Evolutionary conservation across 2,329 filamentous ascomycete species (phyloP), one percentile per base, ranked within the genome.

Genomic region (Diaporthe sp.): DNA sequence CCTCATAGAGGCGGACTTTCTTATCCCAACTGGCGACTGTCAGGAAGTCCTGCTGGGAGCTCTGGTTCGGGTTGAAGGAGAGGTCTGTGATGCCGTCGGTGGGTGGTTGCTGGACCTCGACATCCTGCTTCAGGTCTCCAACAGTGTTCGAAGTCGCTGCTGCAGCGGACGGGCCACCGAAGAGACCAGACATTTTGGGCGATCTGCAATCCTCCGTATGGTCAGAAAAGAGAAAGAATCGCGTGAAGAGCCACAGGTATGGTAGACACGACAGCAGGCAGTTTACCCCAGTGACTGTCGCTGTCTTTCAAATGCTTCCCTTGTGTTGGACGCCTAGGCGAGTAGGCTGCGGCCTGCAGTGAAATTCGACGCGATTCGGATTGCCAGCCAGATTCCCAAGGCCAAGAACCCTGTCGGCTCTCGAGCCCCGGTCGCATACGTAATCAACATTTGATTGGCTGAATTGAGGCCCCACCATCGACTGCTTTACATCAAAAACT

Each of bases 1-100:
- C 95, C 84, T 98, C 95, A 86, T 98, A 99, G 82, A 99, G 96
- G 81, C 96, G 93, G 77, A 98, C 95, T 83, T 98, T 97, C 87
- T 97, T 97, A 85, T 99, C 97, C 97, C 97, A 99, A 79, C 95
- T 98, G 63, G 95, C 88, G 47, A 98, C 94, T 32, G 96, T 95
- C 25, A 99, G 88, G 82, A 97, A 94, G 79, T 98, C 95, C 78
- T 83, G 83, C 86, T 89, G 70, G 88, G 88, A 80, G 83, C 82
- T 59, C 1, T 83, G 80, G 82, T 87, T 80, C 76, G 85, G 80
- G 80, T 88, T 80, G 86, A 98, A 99, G 65, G 91, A 87, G 75
- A 99, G 89, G 81, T 95, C 94, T 47, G 96, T 96, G 80, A 98
- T 93, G 83, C 94, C 94, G 85, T 99, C 97, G 78, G 94, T 92